A percentile compares a stretch with the other conserved stretches of the same genome.
Conservation (phyloP, 139 green algal species). For the Desmodesmus armatus region DNA sequence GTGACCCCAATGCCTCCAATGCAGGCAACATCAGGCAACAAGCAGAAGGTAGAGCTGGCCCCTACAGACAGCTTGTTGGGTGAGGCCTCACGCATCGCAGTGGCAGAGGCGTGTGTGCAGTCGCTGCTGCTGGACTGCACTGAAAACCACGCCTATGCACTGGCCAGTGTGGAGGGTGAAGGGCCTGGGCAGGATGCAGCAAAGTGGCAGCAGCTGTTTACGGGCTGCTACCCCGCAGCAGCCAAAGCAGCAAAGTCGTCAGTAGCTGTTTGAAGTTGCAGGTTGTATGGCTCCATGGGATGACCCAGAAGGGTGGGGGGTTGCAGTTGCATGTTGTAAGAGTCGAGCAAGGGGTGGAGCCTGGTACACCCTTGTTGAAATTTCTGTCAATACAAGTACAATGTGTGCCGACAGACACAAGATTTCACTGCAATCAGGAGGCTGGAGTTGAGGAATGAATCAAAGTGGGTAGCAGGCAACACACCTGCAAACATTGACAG, state of each 20-base stretch:
- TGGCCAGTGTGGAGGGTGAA: constrained; percentile 71
- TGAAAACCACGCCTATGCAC: constrained; percentile 59
- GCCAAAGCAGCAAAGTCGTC: background rate
- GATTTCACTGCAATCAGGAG: no score
- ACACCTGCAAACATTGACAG: no score
- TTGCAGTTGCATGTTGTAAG: no score
- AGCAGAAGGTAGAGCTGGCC: constrained; percentile 66
- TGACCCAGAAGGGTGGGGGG: no score
- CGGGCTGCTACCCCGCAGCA: constrained; percentile 13
- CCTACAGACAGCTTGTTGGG: constrained; percentile 71
- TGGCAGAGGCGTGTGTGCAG: constrained; percentile 85
- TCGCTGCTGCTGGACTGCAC: constrained; percentile 53
- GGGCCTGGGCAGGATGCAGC: constrained; percentile 71
- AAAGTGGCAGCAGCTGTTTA: constrained; percentile 75
- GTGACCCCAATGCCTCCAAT: background rate
- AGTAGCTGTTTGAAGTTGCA: background rate
- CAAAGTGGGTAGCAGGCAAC: no score
- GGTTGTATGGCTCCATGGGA: no score
- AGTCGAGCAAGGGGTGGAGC: no score
- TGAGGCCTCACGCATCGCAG: constrained; percentile 82
- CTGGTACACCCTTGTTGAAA: no score
- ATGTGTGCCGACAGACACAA: no score
- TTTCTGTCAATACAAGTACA: no score
- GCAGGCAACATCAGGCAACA: constrained; percentile 62
- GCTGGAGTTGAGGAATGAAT: no score